Evolutionary conservation across 768 basidiomycete species (phyloP), one percentile per base, ranked within the genome.

Genomic region (Leucogyrophana mollusca): DNA sequence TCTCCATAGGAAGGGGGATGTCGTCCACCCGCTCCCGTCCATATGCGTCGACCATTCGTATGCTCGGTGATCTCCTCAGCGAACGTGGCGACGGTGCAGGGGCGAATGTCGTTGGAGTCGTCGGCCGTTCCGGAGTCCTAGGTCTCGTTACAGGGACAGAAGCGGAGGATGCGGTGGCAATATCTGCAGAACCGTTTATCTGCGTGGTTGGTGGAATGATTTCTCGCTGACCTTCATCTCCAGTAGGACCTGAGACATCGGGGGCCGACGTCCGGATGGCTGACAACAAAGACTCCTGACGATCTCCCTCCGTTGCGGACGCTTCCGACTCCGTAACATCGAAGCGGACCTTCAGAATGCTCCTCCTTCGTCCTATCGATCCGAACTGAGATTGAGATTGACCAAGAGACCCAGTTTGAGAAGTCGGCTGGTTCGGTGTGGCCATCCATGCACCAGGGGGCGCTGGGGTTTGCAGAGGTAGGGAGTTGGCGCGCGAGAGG

Each of bases 41-140:
- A 59, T 77, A 89, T 7, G 82, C 84, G 64, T 90, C 87, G 21
- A 90, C 67, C n/a, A 89, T 57, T 20, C 85, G 78, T 27, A 90
- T 73, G 40, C 70, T 70, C 5, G 77, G 73, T 0, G 75, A 71
- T 59, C 73, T 79, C 17, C 76, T 72, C 35, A 69, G 65, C 34
- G 67, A 69, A 24, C 64, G 68, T 34, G 63, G 60, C 37, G 51
- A 62, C 49, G 39, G 52, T 4, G 24, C 59, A 52, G 30, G 47
- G 23, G 61, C 56, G n/a, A 56, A 67, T 33, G 57, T 49, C 9
- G 38, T 45, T 1, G 63, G 65, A n/a, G 54, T 60, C 5, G 53
- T 48, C 22, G 56, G 50, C 9, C 10, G 50, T 20, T 66, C 59
- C 34, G 53, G 56, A 22, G 57, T 66, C 30, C 30, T 34, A 35